Base-by-base conservation (phyloP, 345 rosid species). In the Rubroshorea leprosula region DNA sequence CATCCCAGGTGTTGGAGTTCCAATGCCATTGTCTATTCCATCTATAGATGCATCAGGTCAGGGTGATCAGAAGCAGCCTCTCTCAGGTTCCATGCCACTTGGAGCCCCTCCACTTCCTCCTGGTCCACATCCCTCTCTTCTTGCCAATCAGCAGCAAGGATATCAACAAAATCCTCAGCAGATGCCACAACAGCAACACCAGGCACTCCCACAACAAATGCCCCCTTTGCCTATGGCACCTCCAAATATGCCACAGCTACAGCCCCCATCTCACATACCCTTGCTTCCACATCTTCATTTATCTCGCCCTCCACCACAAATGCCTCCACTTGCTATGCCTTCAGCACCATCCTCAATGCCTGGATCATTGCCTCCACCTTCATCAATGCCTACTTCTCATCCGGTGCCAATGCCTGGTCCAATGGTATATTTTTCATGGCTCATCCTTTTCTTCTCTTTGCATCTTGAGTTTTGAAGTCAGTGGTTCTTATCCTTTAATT, bases 61-160 rank as follows among this genome's bases (percentile, higher is more conserved):
- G 63, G 99, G 97, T 63, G 99, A 87, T 39, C 94, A 81, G 76
- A 85, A 76, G 66, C 97, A 82, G 65, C 65, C 78, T 61, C 81
- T 72, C 74, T 78, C 83, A 18, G 76, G 76, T 53, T 75, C 95
- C 14, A 73, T 82, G 80, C 78, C 90, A 55, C 57, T 75, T 58
- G 91, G 96, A 55, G 89, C 83, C 38, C 99, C 97, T 60, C 99
- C 99, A 60, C 83, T 93, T 13, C 97, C 99, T 62, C 95, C 92
- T 49, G 97, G 96, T 60, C 99, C 99, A 48, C 99, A 89, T 75
- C 99, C 97, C 44, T 93, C 99, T 17, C 90, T 89, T 67, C 83
- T 80, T 55, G 73, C 63, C 65, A 74, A 77, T 78, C 99, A 81
- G 75, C 96, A 82, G 72, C 95, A 81, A 68, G 85, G 85, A 59